These are phyloP conservation scores for Eucalyptus marginata DNA, from an alignment of 345 rosid genomes.

Conservation along the genomic window DNA sequence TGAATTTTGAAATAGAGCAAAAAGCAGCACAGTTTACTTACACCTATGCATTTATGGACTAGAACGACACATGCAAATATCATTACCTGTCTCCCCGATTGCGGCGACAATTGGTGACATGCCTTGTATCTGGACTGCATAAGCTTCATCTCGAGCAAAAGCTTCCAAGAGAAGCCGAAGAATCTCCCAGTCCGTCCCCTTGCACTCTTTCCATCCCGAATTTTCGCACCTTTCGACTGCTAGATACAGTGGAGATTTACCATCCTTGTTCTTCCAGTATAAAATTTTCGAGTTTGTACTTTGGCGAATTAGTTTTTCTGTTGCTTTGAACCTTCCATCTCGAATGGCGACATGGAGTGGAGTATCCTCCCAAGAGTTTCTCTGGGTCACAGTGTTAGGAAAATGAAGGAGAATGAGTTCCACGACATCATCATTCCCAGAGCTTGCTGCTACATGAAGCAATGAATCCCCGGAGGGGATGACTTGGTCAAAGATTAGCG, in stretches of 20 bases:
- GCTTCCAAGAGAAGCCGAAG: not conserved
- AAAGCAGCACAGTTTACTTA: not conserved
- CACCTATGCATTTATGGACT: not conserved
- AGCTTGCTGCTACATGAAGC: not conserved
- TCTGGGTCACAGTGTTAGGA: not conserved
- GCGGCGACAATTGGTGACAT: not conserved
- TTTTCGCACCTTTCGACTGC: not conserved
- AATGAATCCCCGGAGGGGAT: not conserved
- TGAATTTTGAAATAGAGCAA: not conserved
- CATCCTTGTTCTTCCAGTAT: not conserved
- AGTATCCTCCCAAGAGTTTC: not conserved
- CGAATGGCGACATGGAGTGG: not conserved
- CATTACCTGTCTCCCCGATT: not conserved
- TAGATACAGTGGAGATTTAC: not conserved
- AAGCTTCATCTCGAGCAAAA: not conserved
- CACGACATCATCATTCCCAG: accelerated
- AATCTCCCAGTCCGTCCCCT: not conserved
- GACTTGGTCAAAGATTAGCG: not conserved
- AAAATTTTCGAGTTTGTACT: not conserved
- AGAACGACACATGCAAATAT: not conserved
- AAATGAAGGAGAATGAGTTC: not conserved
- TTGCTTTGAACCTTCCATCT: accelerated
- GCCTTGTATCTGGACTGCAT: not conserved
- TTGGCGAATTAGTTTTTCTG: accelerated
- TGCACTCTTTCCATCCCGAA: not conserved